Conservation (phyloP, 306 rosid genomes). For the Senna siamea region DNA sequence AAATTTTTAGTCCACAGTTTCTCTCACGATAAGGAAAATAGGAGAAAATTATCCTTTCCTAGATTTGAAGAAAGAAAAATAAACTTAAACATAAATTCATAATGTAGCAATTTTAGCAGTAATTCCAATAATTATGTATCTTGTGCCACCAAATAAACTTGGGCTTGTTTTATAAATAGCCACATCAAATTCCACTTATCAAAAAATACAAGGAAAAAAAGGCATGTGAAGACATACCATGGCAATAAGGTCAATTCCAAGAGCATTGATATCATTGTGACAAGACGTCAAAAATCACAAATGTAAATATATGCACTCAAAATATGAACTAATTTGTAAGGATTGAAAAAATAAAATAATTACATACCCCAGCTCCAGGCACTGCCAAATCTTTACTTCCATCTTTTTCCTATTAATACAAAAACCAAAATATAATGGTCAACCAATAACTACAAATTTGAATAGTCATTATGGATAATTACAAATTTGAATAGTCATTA, state of each 20-base stretch:
- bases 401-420: constrained; percentile 67
- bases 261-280: constrained; percentile 32
- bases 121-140: background rate
- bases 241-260: no score
- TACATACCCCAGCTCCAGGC: constrained; percentile 98
- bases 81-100: no score
- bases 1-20: no score
- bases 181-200: constrained; percentile 4
- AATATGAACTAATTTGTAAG: constrained; percentile 33
- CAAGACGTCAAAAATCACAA: constrained; percentile 20
- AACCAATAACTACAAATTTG: constrained; percentile 25
- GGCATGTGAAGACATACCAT: constrained; percentile 5
- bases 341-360: constrained; percentile 14
- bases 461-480: constrained; percentile 13
- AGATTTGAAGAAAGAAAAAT: no score
- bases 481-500: constrained; percentile 17
- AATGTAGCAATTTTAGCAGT: no score
- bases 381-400: constrained; percentile 79
- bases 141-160: constrained; percentile 1
- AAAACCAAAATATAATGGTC: constrained; percentile 43
- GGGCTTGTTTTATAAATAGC: constrained; percentile 21
- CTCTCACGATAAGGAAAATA: no score
- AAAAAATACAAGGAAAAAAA: constrained; percentile 29
- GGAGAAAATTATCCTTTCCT: no score
- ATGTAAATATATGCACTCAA: constrained; percentile 1